Percentiles rank a stretch among this genome's conserved stretches.
These are phyloP conservation scores for Grosmannia huntii DNA, from an alignment of 2,329 filamentous ascomycete species.

Conservation along the genomic window DNA sequence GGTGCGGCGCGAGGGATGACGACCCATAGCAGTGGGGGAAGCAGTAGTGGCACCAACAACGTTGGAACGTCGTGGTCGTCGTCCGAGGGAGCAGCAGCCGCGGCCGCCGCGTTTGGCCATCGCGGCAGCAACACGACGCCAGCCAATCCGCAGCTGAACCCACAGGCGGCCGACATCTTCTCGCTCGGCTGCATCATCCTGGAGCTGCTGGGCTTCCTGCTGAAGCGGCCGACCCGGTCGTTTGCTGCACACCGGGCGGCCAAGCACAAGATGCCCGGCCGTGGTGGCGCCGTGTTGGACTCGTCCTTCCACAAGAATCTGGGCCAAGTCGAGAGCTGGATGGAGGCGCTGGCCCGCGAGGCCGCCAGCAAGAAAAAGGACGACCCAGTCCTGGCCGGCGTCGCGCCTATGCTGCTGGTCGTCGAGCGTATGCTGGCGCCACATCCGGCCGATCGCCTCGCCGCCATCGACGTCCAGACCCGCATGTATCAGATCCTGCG, in stretches of 20 bases:
- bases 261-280: conserved; percentile 46
- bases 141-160: conserved; percentile 31
- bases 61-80: conserved; percentile 5
- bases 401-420: conserved; percentile 39
- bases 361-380: conserved; percentile 22
- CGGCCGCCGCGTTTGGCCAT: not conserved
- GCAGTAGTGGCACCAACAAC: conserved; percentile 7
- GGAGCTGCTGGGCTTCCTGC: conserved; percentile 55
- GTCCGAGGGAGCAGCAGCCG: not conserved
- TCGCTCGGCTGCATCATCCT: conserved; percentile 61
- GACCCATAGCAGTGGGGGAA: too few relatives aligned
- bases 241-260: conserved; percentile 55
- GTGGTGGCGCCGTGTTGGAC: conserved; percentile 51
- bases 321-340: conserved; percentile 57
- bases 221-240: conserved; percentile 53
- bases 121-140: not conserved
- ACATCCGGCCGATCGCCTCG: conserved; percentile 38
- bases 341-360: conserved; percentile 46
- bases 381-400: conserved; percentile 33
- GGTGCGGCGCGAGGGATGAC: not conserved
- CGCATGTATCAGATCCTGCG: conserved; percentile 39
- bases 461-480: conserved; percentile 37
- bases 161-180: conserved; percentile 56
- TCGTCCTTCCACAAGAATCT: conserved; percentile 62
- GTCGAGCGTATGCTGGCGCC: conserved; percentile 41